Base-by-base conservation (phyloP, 345 rosid genomes). In the Rhodomyrtus tomentosa region DNA sequence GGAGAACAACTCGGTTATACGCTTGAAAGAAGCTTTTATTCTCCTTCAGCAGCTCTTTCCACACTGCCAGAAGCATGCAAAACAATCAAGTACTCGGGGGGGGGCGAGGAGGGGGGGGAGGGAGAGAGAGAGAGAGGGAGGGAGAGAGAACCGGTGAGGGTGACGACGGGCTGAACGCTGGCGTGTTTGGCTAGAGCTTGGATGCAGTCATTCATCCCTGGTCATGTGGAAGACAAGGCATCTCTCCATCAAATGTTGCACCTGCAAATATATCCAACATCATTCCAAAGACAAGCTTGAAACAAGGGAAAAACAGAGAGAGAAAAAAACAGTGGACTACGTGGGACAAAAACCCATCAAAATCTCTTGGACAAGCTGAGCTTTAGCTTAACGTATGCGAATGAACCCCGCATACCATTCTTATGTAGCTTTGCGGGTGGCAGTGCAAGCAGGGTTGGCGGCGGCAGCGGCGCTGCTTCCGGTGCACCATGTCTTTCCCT, bases 171-270 rank as follows among this genome's bases (percentile, higher is more conserved):
- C 50, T 91, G 86, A 68, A 91, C 86, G 36, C 51, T 76, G 1
- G 92, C 92, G 84, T 92, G 89, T 80, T 87, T 90, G n/a, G 86
- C 88, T 5, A 92, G 90, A 12, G 91, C 89, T 32, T 80, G 81
- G 82, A 88, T 84, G 83, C 91, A 91, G 27, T 90, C 93, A n/a
- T n/a, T n/a, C n/a, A 49, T 92, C 92, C 84, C 90, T 89, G 62
- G 83, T 87, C 93, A 91, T 91, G 50, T 85, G 89, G 74, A 91
- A 86, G 40, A 90, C 82, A 81, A 91, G 76, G 87, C 94, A 92
- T 85, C 90, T 89, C 90, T 91, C 93, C 56, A 90, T 92, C 94
- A 90, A 84, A 54, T 90, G 87, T 52, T 92, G 94, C 87, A 92
- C 94, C 93, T 92, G 59, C 45, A 74, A 3, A 68, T 38, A 16